Conservation (phyloP, 1,139 yeast species). For the Zygosaccharomyces pseudobailii region DNA sequence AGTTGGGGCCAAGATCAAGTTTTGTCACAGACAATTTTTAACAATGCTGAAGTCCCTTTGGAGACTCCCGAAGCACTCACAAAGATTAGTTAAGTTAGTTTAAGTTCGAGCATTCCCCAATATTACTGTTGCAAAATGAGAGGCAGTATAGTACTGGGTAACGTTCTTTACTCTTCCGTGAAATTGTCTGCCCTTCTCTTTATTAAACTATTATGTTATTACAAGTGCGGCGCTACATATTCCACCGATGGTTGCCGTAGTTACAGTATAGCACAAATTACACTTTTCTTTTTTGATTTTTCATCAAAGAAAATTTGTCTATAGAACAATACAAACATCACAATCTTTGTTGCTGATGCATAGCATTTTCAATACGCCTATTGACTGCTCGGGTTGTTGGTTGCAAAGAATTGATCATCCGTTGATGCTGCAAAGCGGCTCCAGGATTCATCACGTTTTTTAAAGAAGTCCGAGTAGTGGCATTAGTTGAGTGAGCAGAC, state of each 20-base stretch:
- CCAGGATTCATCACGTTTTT: conserved; percentile 20
- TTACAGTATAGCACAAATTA: background rate
- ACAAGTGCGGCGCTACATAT: background rate
- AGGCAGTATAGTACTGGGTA: no score
- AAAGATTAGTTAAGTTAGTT: no score
- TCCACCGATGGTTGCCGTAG: background rate
- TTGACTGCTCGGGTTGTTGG: conserved; percentile 34
- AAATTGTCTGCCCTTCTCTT: no score
- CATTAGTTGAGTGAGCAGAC: conserved; percentile 6
- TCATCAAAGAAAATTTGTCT: background rate
- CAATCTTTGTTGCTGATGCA: conserved; percentile 20
- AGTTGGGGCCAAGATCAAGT: no score
- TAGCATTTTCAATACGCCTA: conserved; percentile 28
- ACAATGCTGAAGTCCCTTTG: no score
- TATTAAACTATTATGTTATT: background rate
- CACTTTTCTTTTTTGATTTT: no score
- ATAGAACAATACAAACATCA: background rate
- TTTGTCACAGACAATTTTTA: no score
- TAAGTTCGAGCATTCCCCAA: no score
- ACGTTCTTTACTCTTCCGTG: no score
- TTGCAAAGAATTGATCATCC: conserved; percentile 28
- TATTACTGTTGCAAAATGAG: no score
- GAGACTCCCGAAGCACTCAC: no score
- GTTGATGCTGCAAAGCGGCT: conserved; percentile 24
- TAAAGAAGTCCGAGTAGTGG: conserved; percentile 17